phyloP scores from a whole-genome alignment of 2,329 filamentous ascomycete species.

The Diaporthe eres region DNA sequence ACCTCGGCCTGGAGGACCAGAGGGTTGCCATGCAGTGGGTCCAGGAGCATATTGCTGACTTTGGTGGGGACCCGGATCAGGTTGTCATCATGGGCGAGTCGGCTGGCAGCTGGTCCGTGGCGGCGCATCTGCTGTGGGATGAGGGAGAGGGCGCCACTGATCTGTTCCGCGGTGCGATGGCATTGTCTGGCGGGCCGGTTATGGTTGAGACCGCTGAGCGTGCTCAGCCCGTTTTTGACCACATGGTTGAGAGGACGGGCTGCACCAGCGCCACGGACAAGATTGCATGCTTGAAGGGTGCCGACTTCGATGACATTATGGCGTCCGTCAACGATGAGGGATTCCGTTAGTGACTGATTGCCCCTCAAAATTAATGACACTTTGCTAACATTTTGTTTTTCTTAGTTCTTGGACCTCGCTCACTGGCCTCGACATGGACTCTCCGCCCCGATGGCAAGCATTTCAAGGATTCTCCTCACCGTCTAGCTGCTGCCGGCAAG shows the following conservation, averaged over 20 bases:
- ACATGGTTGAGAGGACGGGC: not conserved
- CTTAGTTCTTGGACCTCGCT: slow-evolving; percentile 3
- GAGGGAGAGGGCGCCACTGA: not conserved
- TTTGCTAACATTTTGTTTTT: not conserved
- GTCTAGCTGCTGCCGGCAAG: not conserved
- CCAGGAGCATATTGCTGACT: slow-evolving; percentile 60
- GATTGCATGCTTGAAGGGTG: slow-evolving; percentile 4
- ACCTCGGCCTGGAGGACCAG: slow-evolving; percentile 64
- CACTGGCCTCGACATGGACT: slow-evolving; percentile 4
- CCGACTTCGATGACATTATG: not conserved
- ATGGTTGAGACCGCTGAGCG: slow-evolving; percentile 22
- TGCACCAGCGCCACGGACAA: not conserved
- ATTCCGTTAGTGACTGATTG: not conserved
- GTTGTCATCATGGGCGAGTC: slow-evolving; percentile 66
- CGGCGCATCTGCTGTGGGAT: slow-evolving; percentile 53
- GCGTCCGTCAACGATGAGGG: not conserved
- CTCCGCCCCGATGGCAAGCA: slow-evolving; percentile 9
- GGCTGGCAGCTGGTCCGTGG: slow-evolving; percentile 62
- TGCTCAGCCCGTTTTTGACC: not conserved
- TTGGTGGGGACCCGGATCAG: slow-evolving; percentile 59
- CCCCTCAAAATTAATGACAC: too few species aligned
- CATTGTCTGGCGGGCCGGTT: slow-evolving; percentile 5
- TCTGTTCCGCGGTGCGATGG: slow-evolving; percentile 10
- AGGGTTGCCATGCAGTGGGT: slow-evolving; percentile 61
- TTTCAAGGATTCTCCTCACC: slow-evolving; percentile 11